These are phyloP conservation scores for Lecanicillium sp. DNA, from an alignment of 2,329 filamentous ascomycete genomes.

Conservation along the genomic window DNA sequence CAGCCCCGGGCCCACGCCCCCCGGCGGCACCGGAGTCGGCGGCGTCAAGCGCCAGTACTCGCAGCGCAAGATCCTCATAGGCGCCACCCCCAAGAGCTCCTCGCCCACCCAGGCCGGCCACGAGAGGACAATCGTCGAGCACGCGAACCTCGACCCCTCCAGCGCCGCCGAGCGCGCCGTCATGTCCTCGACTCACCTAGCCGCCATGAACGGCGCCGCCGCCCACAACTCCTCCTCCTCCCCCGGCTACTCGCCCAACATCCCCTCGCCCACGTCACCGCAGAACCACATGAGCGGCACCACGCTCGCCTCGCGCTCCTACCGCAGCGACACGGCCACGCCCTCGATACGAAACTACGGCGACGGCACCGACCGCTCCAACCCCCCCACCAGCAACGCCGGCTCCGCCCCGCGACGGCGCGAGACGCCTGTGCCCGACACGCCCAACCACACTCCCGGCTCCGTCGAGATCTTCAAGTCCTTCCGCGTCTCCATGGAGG, in stretches of 20 bases:
- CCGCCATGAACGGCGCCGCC: conserved; percentile 60
- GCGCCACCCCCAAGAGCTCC: conserved; percentile 65
- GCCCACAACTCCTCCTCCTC: conserved; percentile 45
- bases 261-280: conserved; percentile 65
- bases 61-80: conserved; percentile 68
- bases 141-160: conserved; percentile 62
- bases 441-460: conserved; percentile 48
- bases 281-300: conserved; percentile 47
- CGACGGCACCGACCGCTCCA: conserved; percentile 15
- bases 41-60: conserved; percentile 66
- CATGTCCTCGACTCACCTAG: conserved; percentile 62
- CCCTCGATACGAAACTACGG: conserved; percentile 19
- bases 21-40: conserved; percentile 50
- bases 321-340: conserved; percentile 50
- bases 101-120: conserved; percentile 70
- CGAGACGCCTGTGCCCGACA: conserved; percentile 58
- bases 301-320: conserved; percentile 56
- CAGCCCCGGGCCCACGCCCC: conserved; percentile 52
- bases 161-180: conserved; percentile 62
- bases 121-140: conserved; percentile 58
- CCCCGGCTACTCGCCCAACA: conserved; percentile 57
- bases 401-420: conserved; percentile 52
- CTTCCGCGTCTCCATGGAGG: conserved; percentile 95
- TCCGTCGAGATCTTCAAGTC: conserved; percentile 97
- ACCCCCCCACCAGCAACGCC: conserved; percentile 49